These are phyloP conservation scores for Hypoxylon sp. DNA, from an alignment of 2,329 filamentous ascomycete genomes.

Conservation along the genomic window DNA sequence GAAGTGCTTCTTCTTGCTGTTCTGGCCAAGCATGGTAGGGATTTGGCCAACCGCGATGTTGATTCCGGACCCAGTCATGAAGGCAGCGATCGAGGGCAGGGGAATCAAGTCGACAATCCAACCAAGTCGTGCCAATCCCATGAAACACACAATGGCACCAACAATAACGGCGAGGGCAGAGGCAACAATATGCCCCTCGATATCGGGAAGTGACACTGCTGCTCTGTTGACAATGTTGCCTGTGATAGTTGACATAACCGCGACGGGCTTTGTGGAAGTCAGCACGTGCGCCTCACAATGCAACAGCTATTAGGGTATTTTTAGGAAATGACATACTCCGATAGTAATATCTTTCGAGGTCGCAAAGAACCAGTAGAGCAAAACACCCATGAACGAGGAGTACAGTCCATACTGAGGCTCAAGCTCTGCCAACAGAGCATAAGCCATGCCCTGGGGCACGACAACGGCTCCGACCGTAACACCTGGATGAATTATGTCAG, in stretches of 20 bases:
- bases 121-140: slow-evolving; percentile 60
- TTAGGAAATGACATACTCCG: slow-evolving; percentile 56
- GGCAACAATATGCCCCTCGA: slow-evolving; percentile 49
- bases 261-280: slow-evolving; percentile 61
- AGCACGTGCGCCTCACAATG: slow-evolving; percentile 52
- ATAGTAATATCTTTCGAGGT: slow-evolving; percentile 75
- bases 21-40: slow-evolving; percentile 60
- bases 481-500: slow-evolving; percentile 44
- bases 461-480: slow-evolving; percentile 62
- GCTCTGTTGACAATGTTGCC: slow-evolving; percentile 54
- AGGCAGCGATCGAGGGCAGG: slow-evolving; percentile 60
- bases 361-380: slow-evolving; percentile 51
- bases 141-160: slow-evolving; percentile 58
- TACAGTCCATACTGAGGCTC: slow-evolving; percentile 59
- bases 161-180: slow-evolving; percentile 57
- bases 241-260: slow-evolving; percentile 62
- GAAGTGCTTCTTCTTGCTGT: slow-evolving; percentile 53
- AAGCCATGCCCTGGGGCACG: slow-evolving; percentile 64
- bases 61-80: slow-evolving; percentile 63
- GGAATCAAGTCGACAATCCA: slow-evolving; percentile 65
- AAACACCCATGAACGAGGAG: slow-evolving; percentile 50
- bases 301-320: not conserved
- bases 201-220: slow-evolving; percentile 25
- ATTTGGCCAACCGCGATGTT: slow-evolving; percentile 61
- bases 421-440: slow-evolving; percentile 58